Evolutionary conservation across 495 filamentous ascomycete genomes (phyloP).

Genomic region (Talaromyces stipitatus): DNA sequence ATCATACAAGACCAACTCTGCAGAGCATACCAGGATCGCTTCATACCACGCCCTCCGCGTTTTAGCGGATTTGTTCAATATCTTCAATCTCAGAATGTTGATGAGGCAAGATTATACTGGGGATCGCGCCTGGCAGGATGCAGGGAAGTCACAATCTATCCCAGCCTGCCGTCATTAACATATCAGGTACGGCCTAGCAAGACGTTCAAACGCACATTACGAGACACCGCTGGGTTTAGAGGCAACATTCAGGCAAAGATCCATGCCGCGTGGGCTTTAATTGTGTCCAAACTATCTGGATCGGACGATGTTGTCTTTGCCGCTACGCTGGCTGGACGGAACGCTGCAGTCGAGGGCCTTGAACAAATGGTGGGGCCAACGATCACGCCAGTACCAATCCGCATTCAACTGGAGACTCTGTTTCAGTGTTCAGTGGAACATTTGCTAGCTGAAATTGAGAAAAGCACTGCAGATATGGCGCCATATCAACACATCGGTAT

Average conservation of each 20-base stretch:
- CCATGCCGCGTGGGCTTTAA: constrained; percentile 45
- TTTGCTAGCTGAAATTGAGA: constrained; percentile 34
- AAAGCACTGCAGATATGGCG: constrained; percentile 34
- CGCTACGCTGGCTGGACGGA: constrained; percentile 27
- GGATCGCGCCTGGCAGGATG: too few species aligned
- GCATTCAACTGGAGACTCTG: constrained; percentile 34
- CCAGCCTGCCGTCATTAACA: too few species aligned
- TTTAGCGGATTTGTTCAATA: too few species aligned
- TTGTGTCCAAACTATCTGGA: constrained; percentile 27
- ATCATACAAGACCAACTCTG: constrained; percentile 8
- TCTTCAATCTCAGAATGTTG: too few species aligned
- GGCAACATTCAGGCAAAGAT: too few species aligned
- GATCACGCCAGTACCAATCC: constrained; percentile 73
- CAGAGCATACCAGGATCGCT: too few species aligned
- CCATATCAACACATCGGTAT: constrained; percentile 51
- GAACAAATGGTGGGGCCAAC: constrained; percentile 68
- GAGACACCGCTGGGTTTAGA: too few species aligned
- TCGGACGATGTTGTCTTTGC: constrained; percentile 32
- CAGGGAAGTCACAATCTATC: too few species aligned
- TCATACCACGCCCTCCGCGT: too few species aligned
- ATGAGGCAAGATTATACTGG: too few species aligned
- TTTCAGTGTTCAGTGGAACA: constrained; percentile 10
- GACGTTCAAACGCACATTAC: too few species aligned
- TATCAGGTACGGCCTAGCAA: too few species aligned
- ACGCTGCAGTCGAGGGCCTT: constrained; percentile 51